Base-by-base conservation (phyloP, 225 moss, liverwort and hornwort genomes). In the Pseudisothecium myosuroides region DNA sequence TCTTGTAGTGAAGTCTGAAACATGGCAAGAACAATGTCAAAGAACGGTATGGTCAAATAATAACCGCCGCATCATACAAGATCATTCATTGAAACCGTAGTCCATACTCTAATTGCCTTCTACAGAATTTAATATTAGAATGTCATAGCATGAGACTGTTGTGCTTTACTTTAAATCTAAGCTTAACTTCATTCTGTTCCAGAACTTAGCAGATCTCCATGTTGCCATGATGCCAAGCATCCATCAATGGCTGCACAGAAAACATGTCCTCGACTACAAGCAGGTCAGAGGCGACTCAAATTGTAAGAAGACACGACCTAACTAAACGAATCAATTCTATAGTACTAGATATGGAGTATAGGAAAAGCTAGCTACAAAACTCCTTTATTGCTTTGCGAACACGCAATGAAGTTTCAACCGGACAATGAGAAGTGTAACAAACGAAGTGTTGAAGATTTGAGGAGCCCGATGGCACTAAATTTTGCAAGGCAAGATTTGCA, bases 151-250 rank as follows among this genome's bases (percentile, higher is more conserved):
- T 18, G 4, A 83, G 62, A 52, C 32, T 32, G 66, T 36, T 36
- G 65, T 36, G 34, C 36, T 66, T 19, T 36, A 95, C 92, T 80
- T 87, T 91, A 84, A 95, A 87, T 87, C 90, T 93, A n/a, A n/a
- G n/a, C n/a, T n/a, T n/a, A 36, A 92, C 95, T 36, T 93, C 92
- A 45, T 90, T 58, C 76, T 87, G 82, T 88, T 97, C 94, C 34
- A 97, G 91, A 31, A 96, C 83, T 60, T 92, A 91, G 91, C 94
- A 95, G 52, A 96, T 91, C 82, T 95, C 96, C 88, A 88, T 69
- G 52, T 95, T 96, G 63, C 82, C 90, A 82, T 96, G 96, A 85
- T 66, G 66, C 66, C 17, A 59, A 59, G 7, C 9, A 64, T 32
- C 36, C 9, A 9, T 9, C 65, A 34, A 86, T 65, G 96, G 96